Evolutionary conservation across 129 eudicot species (phyloP).

Genomic region (Flaveria ramosissima): DNA sequence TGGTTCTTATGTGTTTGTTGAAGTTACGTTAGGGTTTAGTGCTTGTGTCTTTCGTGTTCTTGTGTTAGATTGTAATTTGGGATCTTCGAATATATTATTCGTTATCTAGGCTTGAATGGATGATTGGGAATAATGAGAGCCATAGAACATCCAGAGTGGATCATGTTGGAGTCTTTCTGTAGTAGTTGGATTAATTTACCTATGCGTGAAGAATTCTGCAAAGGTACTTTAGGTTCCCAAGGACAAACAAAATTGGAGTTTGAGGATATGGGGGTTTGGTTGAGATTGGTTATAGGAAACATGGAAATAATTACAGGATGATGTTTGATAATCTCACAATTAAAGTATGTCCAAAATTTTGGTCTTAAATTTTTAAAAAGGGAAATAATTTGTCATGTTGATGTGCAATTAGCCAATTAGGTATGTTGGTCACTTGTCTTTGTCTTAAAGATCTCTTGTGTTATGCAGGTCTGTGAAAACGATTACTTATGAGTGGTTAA

Average conservation of each 20-base stretch:
- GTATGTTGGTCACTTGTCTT: conserved; percentile 1
- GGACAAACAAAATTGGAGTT: too few species aligned
- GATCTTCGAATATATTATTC: neutral
- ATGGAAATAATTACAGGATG: conserved; percentile 22
- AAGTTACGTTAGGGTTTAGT: conserved; percentile 8
- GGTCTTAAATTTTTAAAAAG: neutral
- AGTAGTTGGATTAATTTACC: neutral
- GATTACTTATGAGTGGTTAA: conserved; percentile 75
- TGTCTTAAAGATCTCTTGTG: conserved; percentile 13
- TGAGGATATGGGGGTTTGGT: neutral
- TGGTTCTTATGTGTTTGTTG: too few species aligned
- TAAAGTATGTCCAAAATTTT: neutral
- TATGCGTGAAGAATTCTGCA: neutral
- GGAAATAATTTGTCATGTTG: conserved; percentile 6
- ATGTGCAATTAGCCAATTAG: conserved; percentile 9
- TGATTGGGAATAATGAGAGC: neutral
- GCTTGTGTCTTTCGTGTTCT: neutral
- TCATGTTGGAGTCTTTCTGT: neutral
- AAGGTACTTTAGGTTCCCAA: too few species aligned
- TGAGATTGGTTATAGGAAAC: neutral
- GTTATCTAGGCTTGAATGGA: neutral
- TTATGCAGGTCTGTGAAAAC: conserved; percentile 89
- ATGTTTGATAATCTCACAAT: neutral
- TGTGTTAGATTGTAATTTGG: conserved; percentile 12
- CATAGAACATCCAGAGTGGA: conserved; percentile 6